Conservation (phyloP, 495 filamentous ascomycete genomes). For the Peziza echinospora region DNA sequence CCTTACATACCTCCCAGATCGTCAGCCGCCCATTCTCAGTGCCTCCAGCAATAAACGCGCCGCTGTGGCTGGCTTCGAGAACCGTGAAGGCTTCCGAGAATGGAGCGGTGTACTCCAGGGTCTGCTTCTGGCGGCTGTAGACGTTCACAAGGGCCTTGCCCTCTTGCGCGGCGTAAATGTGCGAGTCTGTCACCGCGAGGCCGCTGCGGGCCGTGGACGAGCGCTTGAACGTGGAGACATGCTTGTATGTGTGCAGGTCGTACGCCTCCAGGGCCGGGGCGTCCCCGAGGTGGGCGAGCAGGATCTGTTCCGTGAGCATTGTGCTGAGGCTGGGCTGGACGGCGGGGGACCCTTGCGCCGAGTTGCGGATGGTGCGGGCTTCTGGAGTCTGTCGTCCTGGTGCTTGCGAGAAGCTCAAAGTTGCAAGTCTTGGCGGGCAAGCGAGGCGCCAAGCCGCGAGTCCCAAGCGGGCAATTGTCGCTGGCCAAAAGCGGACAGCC, state of each 20-base stretch:
- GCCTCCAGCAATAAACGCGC: conserved; percentile 57
- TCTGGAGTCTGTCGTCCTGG: too few species aligned
- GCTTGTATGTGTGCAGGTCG: conserved; percentile 56
- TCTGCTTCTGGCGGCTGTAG: conserved; percentile 61
- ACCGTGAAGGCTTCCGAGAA: conserved; percentile 66
- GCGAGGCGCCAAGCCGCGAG: too few species aligned
- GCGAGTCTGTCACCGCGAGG: conserved; percentile 57
- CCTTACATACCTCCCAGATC: conserved; percentile 62
- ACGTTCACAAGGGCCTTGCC: conserved; percentile 86
- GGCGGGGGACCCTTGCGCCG: too few species aligned
- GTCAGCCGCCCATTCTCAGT: conserved; percentile 69
- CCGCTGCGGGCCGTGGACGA: conserved; percentile 59
- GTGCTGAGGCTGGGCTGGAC: neutral
- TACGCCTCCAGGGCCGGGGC: conserved; percentile 24
- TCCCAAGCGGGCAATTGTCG: too few species aligned
- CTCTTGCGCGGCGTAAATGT: conserved; percentile 75
- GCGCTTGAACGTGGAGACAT: conserved; percentile 67
- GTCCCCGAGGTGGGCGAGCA: conserved; percentile 11
- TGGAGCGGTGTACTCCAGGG: conserved; percentile 65
- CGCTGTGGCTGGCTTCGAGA: conserved; percentile 38
- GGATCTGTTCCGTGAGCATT: conserved; percentile 18
- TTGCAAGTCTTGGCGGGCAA: too few species aligned
- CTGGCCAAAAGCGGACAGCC: too few species aligned
- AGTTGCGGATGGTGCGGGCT: too few species aligned
- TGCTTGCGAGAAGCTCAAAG: too few species aligned